These are phyloP conservation scores for Agrostemma githago DNA, from an alignment of 148 eudicot genomes.

Conservation along the genomic window DNA sequence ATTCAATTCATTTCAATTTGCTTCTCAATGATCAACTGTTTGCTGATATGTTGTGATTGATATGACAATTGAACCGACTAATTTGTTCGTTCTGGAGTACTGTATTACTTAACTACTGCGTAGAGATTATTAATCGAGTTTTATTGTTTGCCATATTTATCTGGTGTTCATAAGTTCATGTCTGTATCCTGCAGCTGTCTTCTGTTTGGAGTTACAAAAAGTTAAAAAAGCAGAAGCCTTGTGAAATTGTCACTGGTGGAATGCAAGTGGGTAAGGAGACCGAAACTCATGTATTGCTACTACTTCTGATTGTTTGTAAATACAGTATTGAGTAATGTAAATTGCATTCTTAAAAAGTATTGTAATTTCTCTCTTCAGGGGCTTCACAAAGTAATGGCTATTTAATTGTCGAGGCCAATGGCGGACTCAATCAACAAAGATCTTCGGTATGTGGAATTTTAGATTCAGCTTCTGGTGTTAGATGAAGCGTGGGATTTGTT, in stretches of 20 bases:
- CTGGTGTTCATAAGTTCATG: background rate
- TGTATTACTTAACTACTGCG: background rate
- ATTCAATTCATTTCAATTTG: background rate
- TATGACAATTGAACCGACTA: background rate
- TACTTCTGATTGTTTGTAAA: background rate
- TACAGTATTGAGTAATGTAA: background rate
- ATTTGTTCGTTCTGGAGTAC: background rate
- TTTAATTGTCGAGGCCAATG: conserved; percentile 78
- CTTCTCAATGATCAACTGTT: background rate
- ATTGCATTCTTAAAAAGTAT: background rate
- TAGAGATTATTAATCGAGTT: background rate
- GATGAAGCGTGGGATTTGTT: background rate
- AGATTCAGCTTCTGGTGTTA: background rate
- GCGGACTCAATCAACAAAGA: conserved; percentile 88
- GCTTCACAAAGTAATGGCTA: conserved; percentile 30
- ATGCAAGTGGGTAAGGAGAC: conserved; percentile 20
- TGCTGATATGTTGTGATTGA: conserved; percentile 2
- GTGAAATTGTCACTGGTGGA: conserved; percentile 12
- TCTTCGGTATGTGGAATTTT: conserved; percentile 52
- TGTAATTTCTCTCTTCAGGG: conserved; percentile 28
- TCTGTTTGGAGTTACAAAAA: conserved; percentile 36
- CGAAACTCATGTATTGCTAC: background rate
- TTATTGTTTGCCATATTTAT: background rate
- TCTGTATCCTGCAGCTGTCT: conserved; percentile 32
- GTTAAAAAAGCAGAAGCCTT: conserved; percentile 25